A percentile compares a stretch with the other conserved stretches of the same genome.
Conservation (phyloP, 148 eudicot genomes). For the Dysphania ambrosioides region DNA sequence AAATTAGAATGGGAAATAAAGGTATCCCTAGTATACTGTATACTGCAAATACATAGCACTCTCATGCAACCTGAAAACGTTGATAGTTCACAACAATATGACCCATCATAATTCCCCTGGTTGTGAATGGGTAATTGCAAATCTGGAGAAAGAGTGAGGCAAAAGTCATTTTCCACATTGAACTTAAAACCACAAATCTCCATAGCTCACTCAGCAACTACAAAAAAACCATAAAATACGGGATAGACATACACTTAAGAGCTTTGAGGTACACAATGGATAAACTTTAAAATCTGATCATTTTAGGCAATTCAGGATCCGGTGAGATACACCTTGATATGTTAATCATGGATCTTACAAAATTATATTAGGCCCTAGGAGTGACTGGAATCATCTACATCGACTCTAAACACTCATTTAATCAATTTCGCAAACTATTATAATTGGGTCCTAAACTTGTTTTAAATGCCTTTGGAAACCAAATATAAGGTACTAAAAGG, state of each 20-base stretch:
- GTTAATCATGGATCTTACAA: no score
- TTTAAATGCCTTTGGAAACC: no score
- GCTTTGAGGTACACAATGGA: background rate
- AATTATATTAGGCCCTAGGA: no score
- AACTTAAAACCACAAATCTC: background rate
- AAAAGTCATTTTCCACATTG: background rate
- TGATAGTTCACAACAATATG: conserved; percentile 74
- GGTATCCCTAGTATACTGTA: background rate
- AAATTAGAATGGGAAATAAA: conserved; percentile 5
- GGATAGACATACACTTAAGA: background rate
- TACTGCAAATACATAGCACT: background rate
- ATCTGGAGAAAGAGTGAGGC: conserved; percentile 45
- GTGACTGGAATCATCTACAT: no score
- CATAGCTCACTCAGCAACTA: conserved; percentile 1
- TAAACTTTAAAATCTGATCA: no score
- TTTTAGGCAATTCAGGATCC: no score
- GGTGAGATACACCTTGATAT: no score
- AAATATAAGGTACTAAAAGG: no score
- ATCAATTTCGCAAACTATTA: no score
- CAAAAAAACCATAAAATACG: background rate
- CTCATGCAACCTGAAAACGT: conserved; percentile 70
- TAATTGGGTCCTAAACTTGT: no score
- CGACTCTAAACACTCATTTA: no score
- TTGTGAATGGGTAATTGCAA: conserved; percentile 95
- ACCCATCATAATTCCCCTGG: conserved; percentile 96